Evolutionary conservation across 257 asterid genomes (phyloP).

Genomic region (Cinchona pubescens): DNA sequence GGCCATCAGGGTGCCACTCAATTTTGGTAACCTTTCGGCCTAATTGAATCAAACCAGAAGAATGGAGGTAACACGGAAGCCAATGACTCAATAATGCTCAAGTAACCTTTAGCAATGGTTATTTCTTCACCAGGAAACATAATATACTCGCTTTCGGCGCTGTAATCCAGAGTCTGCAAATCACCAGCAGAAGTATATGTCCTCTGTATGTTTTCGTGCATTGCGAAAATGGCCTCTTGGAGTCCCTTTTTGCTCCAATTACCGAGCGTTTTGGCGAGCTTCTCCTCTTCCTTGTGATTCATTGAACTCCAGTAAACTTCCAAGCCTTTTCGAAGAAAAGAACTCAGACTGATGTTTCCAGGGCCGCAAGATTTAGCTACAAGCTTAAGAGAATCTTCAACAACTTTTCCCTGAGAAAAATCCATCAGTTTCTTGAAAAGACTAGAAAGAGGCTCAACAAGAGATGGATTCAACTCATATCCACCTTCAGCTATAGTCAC

Average conservation of each 20-base stretch:
- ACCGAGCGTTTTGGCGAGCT: slow-evolving; percentile 20
- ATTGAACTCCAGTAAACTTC: slow-evolving; percentile 40
- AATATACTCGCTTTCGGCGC: slow-evolving; percentile 64
- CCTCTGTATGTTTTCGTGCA: slow-evolving; percentile 70
- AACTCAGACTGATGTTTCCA: slow-evolving; percentile 45
- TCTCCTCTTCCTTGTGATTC: slow-evolving; percentile 21
- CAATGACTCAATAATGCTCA: slow-evolving; percentile 47
- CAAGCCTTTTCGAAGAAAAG: slow-evolving; percentile 60
- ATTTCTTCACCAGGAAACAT: slow-evolving; percentile 82
- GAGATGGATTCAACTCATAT: slow-evolving; percentile 31
- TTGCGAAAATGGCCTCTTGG: slow-evolving; percentile 56
- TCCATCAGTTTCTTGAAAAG: slow-evolving; percentile 63
- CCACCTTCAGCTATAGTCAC: slow-evolving; percentile 74
- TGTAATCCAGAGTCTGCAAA: slow-evolving; percentile 51
- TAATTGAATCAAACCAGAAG: slow-evolving; percentile 56
- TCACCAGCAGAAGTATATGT: slow-evolving; percentile 69
- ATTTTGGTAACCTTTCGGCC: slow-evolving; percentile 50
- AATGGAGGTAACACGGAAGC: slow-evolving; percentile 75
- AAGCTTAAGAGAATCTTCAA: slow-evolving; percentile 20
- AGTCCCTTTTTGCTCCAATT: slow-evolving; percentile 49
- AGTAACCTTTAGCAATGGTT: slow-evolving; percentile 68
- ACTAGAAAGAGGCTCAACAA: slow-evolving; percentile 53
- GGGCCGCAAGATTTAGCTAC: slow-evolving; percentile 20
- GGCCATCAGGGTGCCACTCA: slow-evolving; percentile 47
- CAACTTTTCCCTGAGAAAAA: slow-evolving; percentile 50